Conservation (phyloP, 495 filamentous ascomycete genomes). For the Aspergillus haitiensis region DNA sequence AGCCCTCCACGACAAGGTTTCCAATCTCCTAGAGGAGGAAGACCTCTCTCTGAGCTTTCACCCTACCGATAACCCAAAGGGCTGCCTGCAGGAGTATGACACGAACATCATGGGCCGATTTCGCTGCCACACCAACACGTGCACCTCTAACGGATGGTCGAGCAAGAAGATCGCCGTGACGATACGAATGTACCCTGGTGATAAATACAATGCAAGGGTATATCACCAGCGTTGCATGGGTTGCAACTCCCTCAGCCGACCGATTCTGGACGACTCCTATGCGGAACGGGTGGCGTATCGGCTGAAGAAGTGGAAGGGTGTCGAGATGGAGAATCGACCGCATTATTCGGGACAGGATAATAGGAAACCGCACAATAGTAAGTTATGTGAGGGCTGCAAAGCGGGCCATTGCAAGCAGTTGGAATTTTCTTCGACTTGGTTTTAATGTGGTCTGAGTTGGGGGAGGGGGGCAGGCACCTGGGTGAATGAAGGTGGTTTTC, state of each 20-base stretch:
- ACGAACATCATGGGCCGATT: constrained; percentile 36
- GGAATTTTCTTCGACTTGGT: too few relatives aligned
- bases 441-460: too few relatives aligned
- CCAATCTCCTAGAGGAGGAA: neutral
- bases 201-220: constrained; percentile 47
- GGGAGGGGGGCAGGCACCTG: too few relatives aligned
- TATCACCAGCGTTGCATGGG: constrained; percentile 47
- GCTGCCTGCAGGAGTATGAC: constrained; percentile 11
- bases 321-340: constrained; percentile 34
- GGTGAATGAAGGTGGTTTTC: too few relatives aligned
- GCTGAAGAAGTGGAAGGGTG: constrained; percentile 51
- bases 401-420: constrained; percentile 39
- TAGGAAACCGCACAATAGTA: constrained; percentile 40
- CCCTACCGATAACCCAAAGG: constrained; percentile 4
- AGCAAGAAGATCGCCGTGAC: constrained; percentile 47
- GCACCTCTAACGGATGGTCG: constrained; percentile 29
- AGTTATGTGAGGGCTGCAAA: constrained; percentile 53
- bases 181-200: constrained; percentile 43
- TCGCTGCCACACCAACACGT: constrained; percentile 25
- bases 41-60: constrained; percentile 17
- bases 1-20: neutral
- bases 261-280: constrained; percentile 43
- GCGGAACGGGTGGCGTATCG: constrained; percentile 52
- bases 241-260: constrained; percentile 35
- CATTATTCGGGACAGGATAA: constrained; percentile 25